These are phyloP conservation scores for Cordyceps militaris DNA, from an alignment of 2,329 filamentous ascomycete species.

Conservation along the genomic window DNA sequence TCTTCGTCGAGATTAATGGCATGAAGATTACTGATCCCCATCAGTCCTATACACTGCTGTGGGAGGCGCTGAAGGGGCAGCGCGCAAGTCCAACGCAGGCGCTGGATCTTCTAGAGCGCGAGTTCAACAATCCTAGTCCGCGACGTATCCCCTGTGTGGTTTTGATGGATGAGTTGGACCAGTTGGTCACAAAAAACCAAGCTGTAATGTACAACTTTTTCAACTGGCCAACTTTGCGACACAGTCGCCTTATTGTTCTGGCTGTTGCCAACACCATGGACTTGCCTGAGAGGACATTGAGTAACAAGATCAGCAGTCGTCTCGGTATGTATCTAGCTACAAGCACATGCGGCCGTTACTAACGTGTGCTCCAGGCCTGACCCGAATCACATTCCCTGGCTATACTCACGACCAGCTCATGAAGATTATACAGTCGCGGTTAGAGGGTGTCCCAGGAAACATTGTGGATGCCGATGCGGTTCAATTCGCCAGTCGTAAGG, in stretches of 20 bases:
- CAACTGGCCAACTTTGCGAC: conserved; percentile 91
- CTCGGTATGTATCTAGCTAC: conserved; percentile 40
- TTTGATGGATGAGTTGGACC: conserved; percentile 96
- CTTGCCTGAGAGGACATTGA: conserved; percentile 86
- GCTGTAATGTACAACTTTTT: conserved; percentile 99
- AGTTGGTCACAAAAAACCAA: conserved; percentile 95
- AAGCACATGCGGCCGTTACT: not conserved
- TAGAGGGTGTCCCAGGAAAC: conserved; percentile 79
- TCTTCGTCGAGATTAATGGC: conserved; percentile 98
- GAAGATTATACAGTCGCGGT: conserved; percentile 91
- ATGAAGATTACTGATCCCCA: conserved; percentile 99
- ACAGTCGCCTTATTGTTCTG: conserved; percentile 89
- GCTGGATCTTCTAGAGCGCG: conserved; percentile 79
- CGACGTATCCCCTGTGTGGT: conserved; percentile 92
- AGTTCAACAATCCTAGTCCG: conserved; percentile 88
- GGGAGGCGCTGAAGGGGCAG: conserved; percentile 93
- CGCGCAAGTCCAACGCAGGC: conserved; percentile 88
- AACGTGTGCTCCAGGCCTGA: conserved; percentile 55
- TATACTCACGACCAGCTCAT: conserved; percentile 97
- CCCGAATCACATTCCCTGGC: conserved; percentile 91
- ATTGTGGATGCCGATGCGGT: conserved; percentile 90
- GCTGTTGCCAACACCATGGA: conserved; percentile 99
- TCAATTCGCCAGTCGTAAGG: conserved; percentile 93
- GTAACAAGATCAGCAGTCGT: conserved; percentile 96
- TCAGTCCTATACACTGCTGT: conserved; percentile 88